Percentiles rank a stretch among this genome's conserved stretches.
Conservation (phyloP, 352 stramenopile genomes). For the Pythium oligandrum region DNA sequence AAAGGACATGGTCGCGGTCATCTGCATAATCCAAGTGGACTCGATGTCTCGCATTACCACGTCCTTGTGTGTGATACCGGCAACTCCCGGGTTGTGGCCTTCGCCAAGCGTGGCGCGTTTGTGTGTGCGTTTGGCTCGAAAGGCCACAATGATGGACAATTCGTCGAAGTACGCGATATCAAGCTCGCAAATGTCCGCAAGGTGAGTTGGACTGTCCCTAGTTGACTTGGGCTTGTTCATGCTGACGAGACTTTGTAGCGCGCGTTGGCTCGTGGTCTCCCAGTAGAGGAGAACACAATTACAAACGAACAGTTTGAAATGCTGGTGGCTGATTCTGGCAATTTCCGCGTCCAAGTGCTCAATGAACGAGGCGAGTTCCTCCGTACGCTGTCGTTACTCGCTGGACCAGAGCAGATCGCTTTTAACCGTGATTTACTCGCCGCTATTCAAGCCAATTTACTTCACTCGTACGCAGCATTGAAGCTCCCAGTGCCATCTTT, state of each 20-base stretch:
- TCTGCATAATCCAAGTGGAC: slow-evolving; percentile 34
- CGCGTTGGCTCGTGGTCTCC: slow-evolving; percentile 33
- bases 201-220: slow-evolving; percentile 19
- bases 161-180: slow-evolving; percentile 48
- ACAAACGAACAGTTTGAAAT: slow-evolving; percentile 70
- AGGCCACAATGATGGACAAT: slow-evolving; percentile 26
- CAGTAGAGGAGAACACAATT: slow-evolving; percentile 24
- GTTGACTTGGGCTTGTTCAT: neutral
- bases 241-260: slow-evolving; percentile 16
- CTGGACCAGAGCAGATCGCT: slow-evolving; percentile 29
- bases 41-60: slow-evolving; percentile 69
- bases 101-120: slow-evolving; percentile 53
- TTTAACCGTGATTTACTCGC: slow-evolving; percentile 36
- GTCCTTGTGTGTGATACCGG: slow-evolving; percentile 55
- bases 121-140: slow-evolving; percentile 40
- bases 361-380: slow-evolving; percentile 50
- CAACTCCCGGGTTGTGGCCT: slow-evolving; percentile 41
- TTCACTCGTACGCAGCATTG: slow-evolving; percentile 29
- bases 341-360: slow-evolving; percentile 68
- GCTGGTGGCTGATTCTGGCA: slow-evolving; percentile 56
- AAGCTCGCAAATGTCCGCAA: slow-evolving; percentile 59
- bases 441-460: slow-evolving; percentile 17
- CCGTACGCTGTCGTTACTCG: slow-evolving; percentile 45
- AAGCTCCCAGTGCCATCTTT: slow-evolving; percentile 15
- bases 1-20: slow-evolving; percentile 26